phyloP scores from a whole-genome alignment of 192 early-diverging fungal genomes.

The Rhizophlyctis rosea region DNA sequence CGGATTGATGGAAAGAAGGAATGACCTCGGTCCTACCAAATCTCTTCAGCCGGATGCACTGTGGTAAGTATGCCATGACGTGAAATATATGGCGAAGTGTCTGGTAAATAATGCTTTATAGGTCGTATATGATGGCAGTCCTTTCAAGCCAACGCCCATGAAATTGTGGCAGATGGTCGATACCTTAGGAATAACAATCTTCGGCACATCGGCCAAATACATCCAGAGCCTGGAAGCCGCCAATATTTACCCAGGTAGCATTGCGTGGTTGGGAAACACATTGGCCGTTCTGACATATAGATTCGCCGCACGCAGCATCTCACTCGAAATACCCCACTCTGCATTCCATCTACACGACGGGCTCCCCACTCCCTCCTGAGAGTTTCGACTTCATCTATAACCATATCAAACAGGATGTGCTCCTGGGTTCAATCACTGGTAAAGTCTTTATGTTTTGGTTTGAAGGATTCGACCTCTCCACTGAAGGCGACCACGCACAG shows the following conservation, averaged over 20 bases:
- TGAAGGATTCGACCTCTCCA: not conserved
- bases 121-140: constrained; percentile 90
- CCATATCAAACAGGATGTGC: constrained; percentile 78
- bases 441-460: not conserved
- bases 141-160: constrained; percentile 77
- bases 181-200: constrained; percentile 72
- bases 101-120: too few species aligned
- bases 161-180: constrained; percentile 80
- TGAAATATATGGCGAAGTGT: too few species aligned
- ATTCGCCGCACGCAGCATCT: not conserved
- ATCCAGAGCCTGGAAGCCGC: constrained; percentile 84
- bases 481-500: constrained; percentile 17
- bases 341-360: constrained; percentile 86
- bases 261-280: constrained; percentile 2
- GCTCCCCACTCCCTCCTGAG: constrained; percentile 89
- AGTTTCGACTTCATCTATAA: constrained; percentile 89
- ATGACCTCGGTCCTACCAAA: too few species aligned
- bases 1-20: not conserved
- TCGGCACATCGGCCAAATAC: constrained; percentile 95
- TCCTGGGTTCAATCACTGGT: constrained; percentile 88
- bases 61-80: too few species aligned
- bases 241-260: constrained; percentile 57
- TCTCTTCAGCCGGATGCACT: constrained; percentile 7
- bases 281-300: too few species aligned
- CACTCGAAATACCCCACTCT: constrained; percentile 52